Base-by-base conservation (phyloP, 768 basidiomycete genomes). In the Phanerodontia chrysosporium region DNA sequence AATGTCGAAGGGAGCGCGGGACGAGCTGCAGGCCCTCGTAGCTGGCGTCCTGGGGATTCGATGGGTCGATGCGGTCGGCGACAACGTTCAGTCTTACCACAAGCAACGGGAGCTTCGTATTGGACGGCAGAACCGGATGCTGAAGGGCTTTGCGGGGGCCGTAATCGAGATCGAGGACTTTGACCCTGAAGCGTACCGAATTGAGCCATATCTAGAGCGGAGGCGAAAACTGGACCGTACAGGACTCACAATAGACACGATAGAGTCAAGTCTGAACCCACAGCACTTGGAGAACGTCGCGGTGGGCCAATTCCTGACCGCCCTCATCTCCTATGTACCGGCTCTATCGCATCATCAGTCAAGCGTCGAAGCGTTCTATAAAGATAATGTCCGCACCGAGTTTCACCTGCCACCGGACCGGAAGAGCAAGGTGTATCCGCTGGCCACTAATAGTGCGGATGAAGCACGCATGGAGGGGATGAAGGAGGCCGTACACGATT, bases 81-180 rank as follows among this genome's bases (percentile, higher is more conserved):
- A 65, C 57, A 67, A 67, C 42, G 44, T 62, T 24, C 64, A 65
- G 59, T 44, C 39, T 27, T 59, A 58, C 29, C 2, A 27, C 14
- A 55, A 55, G 30, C 44, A 49, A 36, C 58, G 57, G 16, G 59
- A 62, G n/a, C 58, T 9, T 3, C 51, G 60, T 1, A 59, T 58
- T 32, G 61, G 64, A 18, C 44, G 45, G 30, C 36, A 60, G 18
- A 62, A 62, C 48, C 39, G 30, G n/a, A 63, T 64, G 64, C 45
- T 66, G 18, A 66, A 62, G 27, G 64, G 64, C 12, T 62, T 61
- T 29, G 62, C 63, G 6, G 62, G 58, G 25, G 62, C 57, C 3
- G 55, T 48, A 9, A 52, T 65, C 22, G 32, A 58, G 32, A 32
- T 62, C 45, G 39, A 58, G 30, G 62, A 55, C 18, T 60, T 52